Percentiles rank a stretch among this genome's conserved stretches.
Conservation (phyloP, 495 filamentous ascomycete species). For the Neurospora sp. region DNA sequence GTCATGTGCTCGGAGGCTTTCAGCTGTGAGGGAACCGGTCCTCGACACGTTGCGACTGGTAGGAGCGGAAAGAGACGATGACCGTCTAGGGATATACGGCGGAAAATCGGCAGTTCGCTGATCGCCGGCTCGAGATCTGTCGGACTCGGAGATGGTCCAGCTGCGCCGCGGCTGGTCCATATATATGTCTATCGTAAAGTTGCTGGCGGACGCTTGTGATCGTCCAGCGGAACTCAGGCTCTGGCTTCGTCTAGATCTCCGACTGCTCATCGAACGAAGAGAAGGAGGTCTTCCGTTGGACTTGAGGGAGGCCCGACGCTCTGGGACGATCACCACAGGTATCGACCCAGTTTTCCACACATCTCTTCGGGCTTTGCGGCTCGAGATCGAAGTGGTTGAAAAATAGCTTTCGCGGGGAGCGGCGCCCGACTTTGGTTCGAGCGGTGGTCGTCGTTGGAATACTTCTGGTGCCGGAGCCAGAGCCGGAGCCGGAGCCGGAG, state of each 20-base stretch:
- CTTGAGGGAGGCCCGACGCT: slow-evolving; percentile 55
- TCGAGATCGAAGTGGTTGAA: slow-evolving; percentile 50
- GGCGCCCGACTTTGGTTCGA: slow-evolving; percentile 15
- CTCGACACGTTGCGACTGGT: slow-evolving; percentile 60
- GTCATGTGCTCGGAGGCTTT: slow-evolving; percentile 54
- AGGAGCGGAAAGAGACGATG: slow-evolving; percentile 60
- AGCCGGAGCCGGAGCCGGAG: slow-evolving; percentile 21
- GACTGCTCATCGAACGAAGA: slow-evolving; percentile 44
- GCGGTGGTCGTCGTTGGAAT: slow-evolving; percentile 12
- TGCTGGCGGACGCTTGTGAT: slow-evolving; percentile 22
- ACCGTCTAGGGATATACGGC: slow-evolving; percentile 50
- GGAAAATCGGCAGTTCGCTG: slow-evolving; percentile 47
- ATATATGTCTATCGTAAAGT: slow-evolving; percentile 16
- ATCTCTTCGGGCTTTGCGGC: slow-evolving; percentile 44
- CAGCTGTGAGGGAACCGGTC: slow-evolving; percentile 54
- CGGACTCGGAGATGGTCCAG: slow-evolving; percentile 38
- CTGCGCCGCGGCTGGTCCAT: slow-evolving; percentile 22
- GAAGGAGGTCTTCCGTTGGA: slow-evolving; percentile 39
- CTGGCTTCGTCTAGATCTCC: slow-evolving; percentile 35
- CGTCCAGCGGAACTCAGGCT: slow-evolving; percentile 32
- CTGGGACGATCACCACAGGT: slow-evolving; percentile 63
- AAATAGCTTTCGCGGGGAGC: slow-evolving; percentile 46
- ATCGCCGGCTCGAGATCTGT: slow-evolving; percentile 34
- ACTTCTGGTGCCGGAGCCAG: slow-evolving; percentile 12
- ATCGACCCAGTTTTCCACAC: slow-evolving; percentile 46